These are phyloP conservation scores for Senecio squalidus DNA, from an alignment of 140 eudicot genomes.

Conservation along the genomic window DNA sequence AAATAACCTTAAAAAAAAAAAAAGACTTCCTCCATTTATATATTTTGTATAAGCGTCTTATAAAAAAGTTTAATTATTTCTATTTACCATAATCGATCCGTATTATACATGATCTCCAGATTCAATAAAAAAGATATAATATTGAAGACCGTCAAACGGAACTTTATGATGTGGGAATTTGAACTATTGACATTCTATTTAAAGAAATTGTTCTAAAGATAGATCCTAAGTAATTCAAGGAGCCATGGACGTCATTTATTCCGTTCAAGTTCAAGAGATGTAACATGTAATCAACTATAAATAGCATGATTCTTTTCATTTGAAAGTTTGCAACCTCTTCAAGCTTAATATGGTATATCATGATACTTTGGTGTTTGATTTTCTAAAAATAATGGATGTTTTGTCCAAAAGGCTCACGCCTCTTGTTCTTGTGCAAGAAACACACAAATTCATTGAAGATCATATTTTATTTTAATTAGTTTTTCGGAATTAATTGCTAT, in stretches of 20 bases:
- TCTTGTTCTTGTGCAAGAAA: not conserved
- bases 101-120: not conserved
- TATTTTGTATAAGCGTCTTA: too few species aligned
- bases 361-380: not conserved
- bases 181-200: not conserved
- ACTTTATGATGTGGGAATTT: not conserved
- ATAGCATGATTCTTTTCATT: constrained; percentile 1
- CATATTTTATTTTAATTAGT: not conserved
- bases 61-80: too few species aligned
- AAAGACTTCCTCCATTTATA: too few species aligned
- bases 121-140: not conserved
- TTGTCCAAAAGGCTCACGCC: not conserved
- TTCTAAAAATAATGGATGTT: not conserved
- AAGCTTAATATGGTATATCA: not conserved
- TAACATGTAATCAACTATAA: not conserved
- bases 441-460: not conserved
- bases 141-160: not conserved
- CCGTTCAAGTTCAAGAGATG: not conserved
- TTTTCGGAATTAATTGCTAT: not conserved
- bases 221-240: not conserved
- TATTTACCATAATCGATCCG: not conserved
- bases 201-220: not conserved
- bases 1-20: too few species aligned
- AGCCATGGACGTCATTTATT: not conserved
- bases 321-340: not conserved